These are phyloP conservation scores for Pseudopithomyces chartarum DNA, from an alignment of 2,329 filamentous ascomycete genomes.

Conservation along the genomic window DNA sequence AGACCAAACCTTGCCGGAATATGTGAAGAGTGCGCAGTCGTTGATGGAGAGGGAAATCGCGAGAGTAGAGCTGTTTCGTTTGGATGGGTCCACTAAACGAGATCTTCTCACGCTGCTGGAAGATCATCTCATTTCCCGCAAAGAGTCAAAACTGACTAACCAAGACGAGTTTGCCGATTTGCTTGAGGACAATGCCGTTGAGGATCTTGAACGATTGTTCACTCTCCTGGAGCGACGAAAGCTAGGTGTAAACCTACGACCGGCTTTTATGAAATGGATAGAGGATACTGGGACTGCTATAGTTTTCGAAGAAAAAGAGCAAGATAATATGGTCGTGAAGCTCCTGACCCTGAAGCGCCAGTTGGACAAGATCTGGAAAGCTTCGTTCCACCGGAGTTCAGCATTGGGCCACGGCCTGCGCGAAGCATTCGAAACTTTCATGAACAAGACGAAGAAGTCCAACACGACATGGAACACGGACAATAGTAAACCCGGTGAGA, in stretches of 20 bases:
- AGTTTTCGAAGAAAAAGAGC: slow-evolving; percentile 77
- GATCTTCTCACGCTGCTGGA: slow-evolving; percentile 77
- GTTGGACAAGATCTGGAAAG: slow-evolving; percentile 75
- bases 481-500: slow-evolving; percentile 94
- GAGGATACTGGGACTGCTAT: slow-evolving; percentile 74
- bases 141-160: slow-evolving; percentile 63
- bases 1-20: slow-evolving; percentile 69
- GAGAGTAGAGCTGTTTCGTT: slow-evolving; percentile 78
- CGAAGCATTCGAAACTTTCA: slow-evolving; percentile 85
- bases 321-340: slow-evolving; percentile 83
- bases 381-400: slow-evolving; percentile 79
- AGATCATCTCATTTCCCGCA: slow-evolving; percentile 69
- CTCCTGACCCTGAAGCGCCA: slow-evolving; percentile 80
- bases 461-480: slow-evolving; percentile 76
- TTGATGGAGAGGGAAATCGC: slow-evolving; percentile 74
- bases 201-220: slow-evolving; percentile 77
- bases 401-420: slow-evolving; percentile 77
- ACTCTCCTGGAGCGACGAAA: slow-evolving; percentile 73
- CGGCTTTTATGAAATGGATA: slow-evolving; percentile 81
- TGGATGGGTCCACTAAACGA: slow-evolving; percentile 82
- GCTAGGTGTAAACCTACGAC: slow-evolving; percentile 71
- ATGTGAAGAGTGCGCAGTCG: slow-evolving; percentile 71
- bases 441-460: slow-evolving; percentile 82
- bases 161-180: slow-evolving; percentile 72
- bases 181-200: slow-evolving; percentile 70